Evolutionary conservation across 805 yeast species (phyloP).

Genomic region (Kluyveromyces nonfermentans): DNA sequence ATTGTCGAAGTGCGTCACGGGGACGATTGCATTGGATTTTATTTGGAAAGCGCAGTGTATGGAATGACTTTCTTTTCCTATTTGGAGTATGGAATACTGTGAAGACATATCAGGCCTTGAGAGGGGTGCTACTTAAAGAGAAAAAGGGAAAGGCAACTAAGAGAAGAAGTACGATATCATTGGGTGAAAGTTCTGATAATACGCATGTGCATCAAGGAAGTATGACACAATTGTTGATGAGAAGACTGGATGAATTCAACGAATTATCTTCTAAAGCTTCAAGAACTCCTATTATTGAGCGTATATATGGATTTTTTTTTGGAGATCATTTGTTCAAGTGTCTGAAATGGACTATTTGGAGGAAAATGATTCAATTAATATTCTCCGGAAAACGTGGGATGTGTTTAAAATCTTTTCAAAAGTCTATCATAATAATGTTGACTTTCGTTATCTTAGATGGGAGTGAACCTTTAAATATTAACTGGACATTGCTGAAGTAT

Average conservation of each 20-base stretch:
- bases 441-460: slow-evolving; percentile 16
- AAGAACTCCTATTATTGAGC: slow-evolving; percentile 13
- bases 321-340: slow-evolving; percentile 16
- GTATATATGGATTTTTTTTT: slow-evolving; percentile 15
- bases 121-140: not conserved
- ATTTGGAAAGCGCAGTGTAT: not conserved
- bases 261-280: slow-evolving; percentile 11
- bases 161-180: slow-evolving; percentile 5
- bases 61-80: slow-evolving; percentile 2
- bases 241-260: slow-evolving; percentile 19
- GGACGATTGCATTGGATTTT: not conserved
- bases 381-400: not conserved
- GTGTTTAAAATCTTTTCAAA: slow-evolving; percentile 9
- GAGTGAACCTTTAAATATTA: slow-evolving; percentile 14
- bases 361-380: slow-evolving; percentile 12
- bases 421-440: slow-evolving; percentile 15
- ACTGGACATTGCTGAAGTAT: slow-evolving; percentile 14
- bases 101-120: not conserved
- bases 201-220: slow-evolving; percentile 5
- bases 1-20: not conserved
- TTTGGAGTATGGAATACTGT: slow-evolving; percentile 1
- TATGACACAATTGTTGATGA: slow-evolving; percentile 13
- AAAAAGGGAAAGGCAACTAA: not conserved
- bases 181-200: not conserved
- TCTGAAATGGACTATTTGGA: slow-evolving; percentile 23